Evolutionary conservation across 164 flowering plant genomes (phyloP).

Genomic region (Magnolia changhungtana): DNA sequence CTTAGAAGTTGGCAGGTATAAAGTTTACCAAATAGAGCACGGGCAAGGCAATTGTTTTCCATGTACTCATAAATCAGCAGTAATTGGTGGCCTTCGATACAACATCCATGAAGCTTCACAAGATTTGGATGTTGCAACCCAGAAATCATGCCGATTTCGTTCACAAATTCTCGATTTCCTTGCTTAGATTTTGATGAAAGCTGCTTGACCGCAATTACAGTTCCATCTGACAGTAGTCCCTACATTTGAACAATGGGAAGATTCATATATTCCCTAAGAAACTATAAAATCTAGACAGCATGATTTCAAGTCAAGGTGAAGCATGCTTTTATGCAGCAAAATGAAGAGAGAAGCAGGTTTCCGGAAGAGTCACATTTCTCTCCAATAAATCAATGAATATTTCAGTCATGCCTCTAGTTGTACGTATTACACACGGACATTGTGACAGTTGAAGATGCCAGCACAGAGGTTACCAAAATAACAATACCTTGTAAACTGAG

Average conservation of each 20-base stretch:
- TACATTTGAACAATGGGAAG: conserved; percentile 19
- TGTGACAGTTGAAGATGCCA: too few relatives aligned
- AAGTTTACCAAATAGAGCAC: conserved; percentile 55
- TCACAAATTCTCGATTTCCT: conserved; percentile 80
- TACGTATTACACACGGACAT: too few relatives aligned
- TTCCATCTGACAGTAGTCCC: conserved; percentile 72
- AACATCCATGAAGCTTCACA: conserved; percentile 75
- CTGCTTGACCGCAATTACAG: conserved; percentile 72
- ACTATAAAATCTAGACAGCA: too few relatives aligned
- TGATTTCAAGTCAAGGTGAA: too few relatives aligned
- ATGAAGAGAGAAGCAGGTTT: too few relatives aligned
- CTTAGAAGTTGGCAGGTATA: background rate
- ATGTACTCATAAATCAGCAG: conserved; percentile 66
- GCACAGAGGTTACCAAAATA: background rate
- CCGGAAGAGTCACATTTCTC: too few relatives aligned
- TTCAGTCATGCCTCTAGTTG: too few relatives aligned
- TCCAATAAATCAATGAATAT: too few relatives aligned
- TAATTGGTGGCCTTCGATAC: conserved; percentile 68
- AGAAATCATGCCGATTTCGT: conserved; percentile 84
- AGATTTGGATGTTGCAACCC: conserved; percentile 73
- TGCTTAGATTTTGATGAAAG: conserved; percentile 82
- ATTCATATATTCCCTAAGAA: background rate
- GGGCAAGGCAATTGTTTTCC: conserved; percentile 76
- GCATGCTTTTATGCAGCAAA: too few relatives aligned
- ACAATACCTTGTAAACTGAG: conserved; percentile 30